Evolutionary conservation across 768 basidiomycete genomes (phyloP).

Genomic region (Leucocoprinus leucothites): DNA sequence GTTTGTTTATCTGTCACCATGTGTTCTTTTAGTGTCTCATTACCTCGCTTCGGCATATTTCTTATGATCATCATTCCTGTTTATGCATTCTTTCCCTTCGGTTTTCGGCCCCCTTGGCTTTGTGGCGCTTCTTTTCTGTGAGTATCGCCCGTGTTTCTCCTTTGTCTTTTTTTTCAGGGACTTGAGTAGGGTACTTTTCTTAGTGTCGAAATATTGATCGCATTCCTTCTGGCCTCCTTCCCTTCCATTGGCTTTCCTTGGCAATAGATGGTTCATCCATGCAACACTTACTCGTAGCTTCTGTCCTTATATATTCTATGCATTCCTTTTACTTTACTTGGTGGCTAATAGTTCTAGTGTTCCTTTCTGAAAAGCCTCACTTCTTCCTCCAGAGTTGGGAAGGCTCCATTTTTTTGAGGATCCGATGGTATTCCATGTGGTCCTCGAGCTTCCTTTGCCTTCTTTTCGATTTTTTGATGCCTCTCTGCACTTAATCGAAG

Average conservation of each 20-base stretch:
- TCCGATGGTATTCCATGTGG: slow-evolving; percentile 3
- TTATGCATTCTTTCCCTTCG: no score
- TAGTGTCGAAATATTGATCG: background rate
- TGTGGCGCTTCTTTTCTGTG: no score
- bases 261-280: background rate
- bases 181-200: no score
- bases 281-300: background rate
- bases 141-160: no score
- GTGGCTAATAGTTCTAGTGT: background rate
- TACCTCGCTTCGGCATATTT: no score
- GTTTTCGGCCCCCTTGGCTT: no score
- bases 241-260: background rate
- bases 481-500: background rate
- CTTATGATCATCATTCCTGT: no score
- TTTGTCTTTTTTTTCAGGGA: background rate
- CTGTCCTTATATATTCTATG: background rate
- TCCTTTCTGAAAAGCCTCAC: no score
- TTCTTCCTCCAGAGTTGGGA: background rate
- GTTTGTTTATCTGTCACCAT: background rate
- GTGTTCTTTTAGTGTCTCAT: no score
- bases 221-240: background rate
- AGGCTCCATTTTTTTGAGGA: background rate
- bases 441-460: background rate
- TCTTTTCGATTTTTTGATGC: background rate
- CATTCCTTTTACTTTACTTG: background rate